phyloP scores from a whole-genome alignment of 192 early-diverging fungal genomes.

The Coemansia erecta region DNA sequence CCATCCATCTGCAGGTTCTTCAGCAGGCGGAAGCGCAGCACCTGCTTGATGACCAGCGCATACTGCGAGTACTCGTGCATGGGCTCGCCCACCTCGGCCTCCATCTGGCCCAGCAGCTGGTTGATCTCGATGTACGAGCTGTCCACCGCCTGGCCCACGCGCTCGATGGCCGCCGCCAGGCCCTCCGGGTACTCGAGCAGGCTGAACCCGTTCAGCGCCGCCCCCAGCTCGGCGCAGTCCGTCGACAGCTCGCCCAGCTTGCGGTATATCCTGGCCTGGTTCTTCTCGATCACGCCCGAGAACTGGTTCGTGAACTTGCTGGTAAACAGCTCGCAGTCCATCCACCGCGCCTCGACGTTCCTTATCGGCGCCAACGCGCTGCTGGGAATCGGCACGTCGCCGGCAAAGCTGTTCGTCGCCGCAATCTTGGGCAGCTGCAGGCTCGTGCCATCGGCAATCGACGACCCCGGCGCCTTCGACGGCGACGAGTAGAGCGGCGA shows the following conservation, averaged over 20 bases:
- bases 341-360: slow-evolving; percentile 80
- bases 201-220: slow-evolving; percentile 92
- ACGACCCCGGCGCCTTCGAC: slow-evolving; percentile 41
- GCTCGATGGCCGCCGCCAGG: slow-evolving; percentile 85
- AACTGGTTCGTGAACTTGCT: slow-evolving; percentile 83
- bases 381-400: slow-evolving; percentile 56
- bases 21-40: slow-evolving; percentile 79
- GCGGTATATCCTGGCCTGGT: slow-evolving; percentile 71
- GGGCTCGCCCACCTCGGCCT: slow-evolving; percentile 77
- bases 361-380: slow-evolving; percentile 57
- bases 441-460: slow-evolving; percentile 37
- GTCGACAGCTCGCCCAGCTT: slow-evolving; percentile 70
- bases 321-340: slow-evolving; percentile 90
- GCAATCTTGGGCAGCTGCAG: slow-evolving; percentile 50
- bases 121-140: slow-evolving; percentile 73
- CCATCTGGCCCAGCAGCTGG: slow-evolving; percentile 67
- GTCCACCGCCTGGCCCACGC: slow-evolving; percentile 90
- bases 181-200: slow-evolving; percentile 67
- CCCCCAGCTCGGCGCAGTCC: slow-evolving; percentile 86
- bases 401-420: slow-evolving; percentile 35
- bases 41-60: slow-evolving; percentile 80
- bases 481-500: slow-evolving; percentile 64
- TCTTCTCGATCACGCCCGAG: slow-evolving; percentile 66
- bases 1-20: slow-evolving; percentile 84
- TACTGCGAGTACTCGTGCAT: slow-evolving; percentile 90